A percentile compares a stretch with the other conserved stretches of the same genome.
Evolutionary conservation across 2,329 filamentous ascomycete genomes (phyloP).

Genomic region (Alternaria sp.): DNA sequence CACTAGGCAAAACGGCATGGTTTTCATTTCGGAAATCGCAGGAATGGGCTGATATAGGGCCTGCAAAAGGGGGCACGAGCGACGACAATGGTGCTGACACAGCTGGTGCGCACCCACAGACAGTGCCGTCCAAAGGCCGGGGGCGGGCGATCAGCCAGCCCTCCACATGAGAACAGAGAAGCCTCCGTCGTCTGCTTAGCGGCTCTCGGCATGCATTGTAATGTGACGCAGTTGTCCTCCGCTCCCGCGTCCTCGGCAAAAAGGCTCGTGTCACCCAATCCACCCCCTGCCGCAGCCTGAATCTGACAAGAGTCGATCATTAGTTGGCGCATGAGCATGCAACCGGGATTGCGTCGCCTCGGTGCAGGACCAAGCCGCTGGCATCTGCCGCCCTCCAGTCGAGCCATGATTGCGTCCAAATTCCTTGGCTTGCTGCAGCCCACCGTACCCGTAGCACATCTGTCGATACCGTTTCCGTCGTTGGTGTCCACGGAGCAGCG

Average conservation of each 20-base stretch:
- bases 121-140: slow-evolving; percentile 8
- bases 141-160: slow-evolving; percentile 34
- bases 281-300: slow-evolving; percentile 39
- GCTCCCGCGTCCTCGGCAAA: slow-evolving; percentile 46
- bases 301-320: slow-evolving; percentile 44
- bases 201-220: slow-evolving; percentile 34
- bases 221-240: slow-evolving; percentile 46
- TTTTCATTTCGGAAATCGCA: slow-evolving; percentile 5
- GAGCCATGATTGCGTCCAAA: slow-evolving; percentile 22
- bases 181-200: slow-evolving; percentile 47
- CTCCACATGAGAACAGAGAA: slow-evolving; percentile 38
- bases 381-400: slow-evolving; percentile 26
- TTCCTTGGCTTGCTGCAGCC: slow-evolving; percentile 25
- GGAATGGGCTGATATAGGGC: slow-evolving; percentile 8
- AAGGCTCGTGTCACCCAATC: slow-evolving; percentile 42
- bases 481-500: slow-evolving; percentile 28
- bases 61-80: slow-evolving; percentile 19
- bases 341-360: slow-evolving; percentile 35
- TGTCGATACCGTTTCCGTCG: slow-evolving; percentile 29
- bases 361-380: slow-evolving; percentile 45
- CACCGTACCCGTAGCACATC: slow-evolving; percentile 29
- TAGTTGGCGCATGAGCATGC: slow-evolving; percentile 42
- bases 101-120: slow-evolving; percentile 1
- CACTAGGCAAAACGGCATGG: slow-evolving; percentile 2
- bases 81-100: slow-evolving; percentile 12